A percentile compares a stretch with the other conserved stretches of the same genome.
phyloP scores from a whole-genome alignment of 164 flowering plant genomes.

The Brasenia schreberi region DNA sequence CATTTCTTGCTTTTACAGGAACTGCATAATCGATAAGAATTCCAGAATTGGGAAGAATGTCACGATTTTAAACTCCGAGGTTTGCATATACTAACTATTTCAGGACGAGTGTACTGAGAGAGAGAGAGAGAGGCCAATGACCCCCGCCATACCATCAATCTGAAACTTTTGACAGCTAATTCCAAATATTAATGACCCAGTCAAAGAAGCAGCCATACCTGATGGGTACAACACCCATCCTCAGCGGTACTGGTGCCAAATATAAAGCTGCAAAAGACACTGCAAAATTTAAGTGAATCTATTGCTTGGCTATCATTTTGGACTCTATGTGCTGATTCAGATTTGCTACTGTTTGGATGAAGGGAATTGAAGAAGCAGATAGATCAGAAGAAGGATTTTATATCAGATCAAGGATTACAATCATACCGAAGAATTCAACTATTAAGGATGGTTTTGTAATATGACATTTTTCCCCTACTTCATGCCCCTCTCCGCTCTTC shows the following conservation, averaged over 20 bases:
- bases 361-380: slow-evolving; percentile 91
- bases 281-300: background rate
- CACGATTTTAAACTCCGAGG: slow-evolving; percentile 74
- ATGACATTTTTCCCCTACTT: slow-evolving; percentile 8
- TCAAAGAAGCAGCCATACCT: background rate
- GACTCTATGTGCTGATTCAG: background rate
- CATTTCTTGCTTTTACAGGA: slow-evolving; percentile 23
- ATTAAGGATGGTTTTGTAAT: slow-evolving; percentile 66
- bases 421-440: slow-evolving; percentile 51
- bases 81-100: slow-evolving; percentile 4
- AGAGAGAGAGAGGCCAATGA: background rate
- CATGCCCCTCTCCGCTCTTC: background rate
- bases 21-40: slow-evolving; percentile 89
- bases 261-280: background rate
- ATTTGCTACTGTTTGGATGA: slow-evolving; percentile 7
- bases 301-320: background rate
- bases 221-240: background rate
- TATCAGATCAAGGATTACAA: slow-evolving; percentile 75
- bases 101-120: background rate
- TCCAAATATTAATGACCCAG: background rate
- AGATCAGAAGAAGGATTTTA: slow-evolving; percentile 86
- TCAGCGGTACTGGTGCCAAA: too few relatives aligned
- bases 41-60: slow-evolving; percentile 87
- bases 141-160: background rate
- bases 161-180: background rate